Conservation (phyloP, 1,139 yeast genomes). For the Ogataea hybrid region DNA sequence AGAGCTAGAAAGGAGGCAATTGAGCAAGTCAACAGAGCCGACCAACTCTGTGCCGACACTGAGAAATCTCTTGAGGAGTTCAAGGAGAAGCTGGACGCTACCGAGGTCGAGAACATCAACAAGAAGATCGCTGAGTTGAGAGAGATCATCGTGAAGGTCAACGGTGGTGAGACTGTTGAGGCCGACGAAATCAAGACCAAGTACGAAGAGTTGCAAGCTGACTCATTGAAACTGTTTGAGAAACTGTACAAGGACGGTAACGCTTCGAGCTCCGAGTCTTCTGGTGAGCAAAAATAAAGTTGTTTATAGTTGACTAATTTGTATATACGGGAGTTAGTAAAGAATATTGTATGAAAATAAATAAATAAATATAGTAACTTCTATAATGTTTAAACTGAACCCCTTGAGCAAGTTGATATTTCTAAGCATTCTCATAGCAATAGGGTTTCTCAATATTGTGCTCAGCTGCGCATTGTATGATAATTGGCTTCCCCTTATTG, state of each 20-base stretch:
- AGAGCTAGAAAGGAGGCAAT: constrained; percentile 88
- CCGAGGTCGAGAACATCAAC: constrained; percentile 83
- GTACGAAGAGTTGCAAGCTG: constrained; percentile 92
- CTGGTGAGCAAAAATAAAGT: constrained; percentile 22
- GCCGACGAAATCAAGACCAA: constrained; percentile 84
- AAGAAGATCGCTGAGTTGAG: constrained; percentile 75
- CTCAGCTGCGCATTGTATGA: constrained; percentile 71
- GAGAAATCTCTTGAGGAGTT: constrained; percentile 92
- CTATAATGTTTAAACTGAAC: constrained; percentile 16
- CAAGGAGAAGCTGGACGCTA: constrained; percentile 87
- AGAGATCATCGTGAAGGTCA: constrained; percentile 91
- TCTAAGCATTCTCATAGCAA: constrained; percentile 66
- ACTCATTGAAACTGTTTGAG: constrained; percentile 92
- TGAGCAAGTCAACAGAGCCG: constrained; percentile 96
- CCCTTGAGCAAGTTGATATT: constrained; percentile 73
- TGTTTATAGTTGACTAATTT: constrained; percentile 16
- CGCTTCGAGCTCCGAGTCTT: constrained; percentile 23
- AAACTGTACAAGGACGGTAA: constrained; percentile 79
- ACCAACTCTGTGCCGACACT: constrained; percentile 93
- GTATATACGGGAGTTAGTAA: constrained; percentile 13
- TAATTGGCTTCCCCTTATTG: constrained; percentile 72
- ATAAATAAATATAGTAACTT: background rate
- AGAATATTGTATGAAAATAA: background rate
- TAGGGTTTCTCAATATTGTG: constrained; percentile 71
- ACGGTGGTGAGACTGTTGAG: constrained; percentile 83